Base-by-base conservation (phyloP, 2,329 filamentous ascomycete species). In the Phialophora macrospora region DNA sequence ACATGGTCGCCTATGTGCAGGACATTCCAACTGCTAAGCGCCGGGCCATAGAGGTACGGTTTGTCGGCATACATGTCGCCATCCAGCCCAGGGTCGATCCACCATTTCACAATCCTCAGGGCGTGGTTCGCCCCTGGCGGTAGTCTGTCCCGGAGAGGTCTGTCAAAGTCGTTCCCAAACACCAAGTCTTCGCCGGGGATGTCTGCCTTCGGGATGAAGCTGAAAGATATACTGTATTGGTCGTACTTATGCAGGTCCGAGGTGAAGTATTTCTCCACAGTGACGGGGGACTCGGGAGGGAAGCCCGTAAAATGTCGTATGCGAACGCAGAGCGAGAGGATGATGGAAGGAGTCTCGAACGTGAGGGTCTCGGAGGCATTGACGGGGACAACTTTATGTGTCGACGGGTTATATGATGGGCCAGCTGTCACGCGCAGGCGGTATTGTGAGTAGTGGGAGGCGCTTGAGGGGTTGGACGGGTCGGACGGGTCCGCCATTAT, bases 141-240 rank as follows among this genome's bases (percentile, higher is more conserved):
- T 1, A 99, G 82, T 17, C 88, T 86, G 75, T 97, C 90, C 32
- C 92, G 87, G 72, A 99, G 95, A 0, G 95, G 92, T 58, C 90
- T 87, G 74, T 97, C 93, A 75, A 98, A 97, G 81, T 97, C 93
- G 77, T 98, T 98, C 49, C 94, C 95, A 73, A 97, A 97, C 61
- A 97, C 88, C 2, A 99, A 82, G 68, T 96, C 88, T 28, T 85
- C 78, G 52, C 87, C 92, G 2, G 83, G 82, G 63, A 96, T 87
- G 41, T 78, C 78, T 32, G 80, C 73, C 72, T 90, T 91, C n/a
- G 90, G 91, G 0, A 85, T 87, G 77, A 97, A 91, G 54, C 86
- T 85, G 75, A 97, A 89, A 34, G 87, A 84, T 73, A 98, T 92
- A 72, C 88, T 91, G 81, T 97, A 97, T 75, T 92, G 90, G 77